These are phyloP conservation scores for Diplotaxis tenuifolia DNA, from an alignment of 345 rosid genomes.

Conservation along the genomic window DNA sequence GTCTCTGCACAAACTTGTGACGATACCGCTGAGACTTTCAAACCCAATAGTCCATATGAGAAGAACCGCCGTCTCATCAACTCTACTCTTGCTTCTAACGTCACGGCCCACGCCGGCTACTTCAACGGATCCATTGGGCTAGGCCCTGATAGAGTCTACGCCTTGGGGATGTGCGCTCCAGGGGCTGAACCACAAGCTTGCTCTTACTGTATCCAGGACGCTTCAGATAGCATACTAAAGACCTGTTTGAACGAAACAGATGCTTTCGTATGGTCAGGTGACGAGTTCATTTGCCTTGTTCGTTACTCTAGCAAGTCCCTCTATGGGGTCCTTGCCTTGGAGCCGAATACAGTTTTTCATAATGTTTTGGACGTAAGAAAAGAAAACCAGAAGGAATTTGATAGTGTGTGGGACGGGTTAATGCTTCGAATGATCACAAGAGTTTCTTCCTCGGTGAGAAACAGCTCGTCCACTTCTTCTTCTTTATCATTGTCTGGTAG, in stretches of 20 bases:
- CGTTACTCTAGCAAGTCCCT: conserved; percentile 42
- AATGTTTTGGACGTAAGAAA: background rate
- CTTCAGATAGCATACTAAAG: background rate
- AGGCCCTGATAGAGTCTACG: background rate
- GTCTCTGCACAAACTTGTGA: conserved; percentile 26
- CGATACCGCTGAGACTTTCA: background rate
- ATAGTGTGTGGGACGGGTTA: conserved; percentile 18
- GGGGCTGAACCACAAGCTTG: conserved; percentile 20
- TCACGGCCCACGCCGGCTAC: conserved; percentile 8
- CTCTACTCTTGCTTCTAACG: conserved; percentile 14
- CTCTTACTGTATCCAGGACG: conserved; percentile 20
- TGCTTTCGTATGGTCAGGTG: conserved; percentile 37
- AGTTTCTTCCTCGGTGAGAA: conserved; percentile 5
- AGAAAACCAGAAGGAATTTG: conserved; percentile 4
- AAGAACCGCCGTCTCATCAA: conserved; percentile 26
- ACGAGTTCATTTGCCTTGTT: conserved; percentile 32
- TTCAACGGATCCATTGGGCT: conserved; percentile 8
- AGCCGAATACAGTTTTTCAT: background rate
- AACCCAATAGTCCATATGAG: conserved; percentile 30
- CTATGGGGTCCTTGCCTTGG: background rate
- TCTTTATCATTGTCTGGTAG: background rate
- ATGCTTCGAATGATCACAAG: background rate
- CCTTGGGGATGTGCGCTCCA: conserved; percentile 16
- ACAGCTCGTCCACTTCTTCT: conserved; percentile 14
- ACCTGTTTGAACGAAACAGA: conserved; percentile 35